A percentile compares a stretch with the other conserved stretches of the same genome.
Conservation (phyloP, 441 rosid genomes). For the Adansonia gregorii region DNA sequence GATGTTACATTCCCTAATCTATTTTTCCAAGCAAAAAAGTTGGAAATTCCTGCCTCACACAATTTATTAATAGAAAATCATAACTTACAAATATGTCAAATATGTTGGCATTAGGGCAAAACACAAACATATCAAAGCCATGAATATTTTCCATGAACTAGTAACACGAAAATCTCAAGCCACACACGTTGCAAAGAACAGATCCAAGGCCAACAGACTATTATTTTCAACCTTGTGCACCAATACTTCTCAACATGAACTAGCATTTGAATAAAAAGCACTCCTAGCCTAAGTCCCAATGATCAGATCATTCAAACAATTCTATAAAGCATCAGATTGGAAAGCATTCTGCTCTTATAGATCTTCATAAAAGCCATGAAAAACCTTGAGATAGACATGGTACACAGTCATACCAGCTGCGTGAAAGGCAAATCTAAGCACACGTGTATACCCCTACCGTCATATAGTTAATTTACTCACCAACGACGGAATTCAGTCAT, state of each 20-base stretch:
- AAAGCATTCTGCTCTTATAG: constrained; percentile 1
- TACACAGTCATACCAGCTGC: neutral
- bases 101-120: neutral
- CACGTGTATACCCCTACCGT: neutral
- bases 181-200: neutral
- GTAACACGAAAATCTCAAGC: neutral
- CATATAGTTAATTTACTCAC: neutral
- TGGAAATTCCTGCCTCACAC: neutral
- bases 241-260: neutral
- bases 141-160: neutral
- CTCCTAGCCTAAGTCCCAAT: neutral
- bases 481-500: neutral
- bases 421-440: neutral
- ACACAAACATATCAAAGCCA: neutral
- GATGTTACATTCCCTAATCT: neutral
- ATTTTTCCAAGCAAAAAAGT: constrained; percentile 13
- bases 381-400: neutral
- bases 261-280: neutral
- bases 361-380: neutral
- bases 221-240: neutral
- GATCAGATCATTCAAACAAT: neutral
- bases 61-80: neutral
- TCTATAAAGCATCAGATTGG: neutral
- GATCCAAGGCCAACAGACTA: neutral
- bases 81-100: constrained; percentile 16